phyloP scores from a whole-genome alignment of 805 yeast species.

The Candida corydali region DNA sequence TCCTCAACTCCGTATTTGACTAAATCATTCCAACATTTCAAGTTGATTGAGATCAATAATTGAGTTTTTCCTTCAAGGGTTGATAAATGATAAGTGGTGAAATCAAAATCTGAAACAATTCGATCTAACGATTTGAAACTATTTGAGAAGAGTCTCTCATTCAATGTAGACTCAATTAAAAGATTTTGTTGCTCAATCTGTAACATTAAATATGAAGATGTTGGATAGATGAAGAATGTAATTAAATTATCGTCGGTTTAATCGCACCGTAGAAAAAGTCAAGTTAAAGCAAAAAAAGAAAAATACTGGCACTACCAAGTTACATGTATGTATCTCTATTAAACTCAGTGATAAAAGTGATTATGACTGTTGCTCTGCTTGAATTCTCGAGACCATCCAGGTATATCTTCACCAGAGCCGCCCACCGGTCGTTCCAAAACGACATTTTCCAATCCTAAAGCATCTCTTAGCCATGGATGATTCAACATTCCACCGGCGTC shows the following conservation, averaged over 20 bases:
- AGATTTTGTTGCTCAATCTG: slow-evolving; percentile 83
- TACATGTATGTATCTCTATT: too few species aligned
- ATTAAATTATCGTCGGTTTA: background rate
- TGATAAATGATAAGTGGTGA: slow-evolving; percentile 88
- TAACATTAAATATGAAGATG: slow-evolving; percentile 58
- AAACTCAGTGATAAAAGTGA: slow-evolving; percentile 1
- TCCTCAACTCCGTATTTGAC: slow-evolving; percentile 59
- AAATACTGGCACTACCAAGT: background rate
- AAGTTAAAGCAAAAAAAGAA: background rate
- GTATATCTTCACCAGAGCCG: slow-evolving; percentile 80
- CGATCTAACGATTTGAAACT: slow-evolving; percentile 60
- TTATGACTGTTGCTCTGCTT: slow-evolving; percentile 7
- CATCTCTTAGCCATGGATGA: slow-evolving; percentile 81
- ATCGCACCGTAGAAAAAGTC: background rate
- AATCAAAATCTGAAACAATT: slow-evolving; percentile 91
- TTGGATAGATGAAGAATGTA: background rate
- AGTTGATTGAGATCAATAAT: slow-evolving; percentile 62
- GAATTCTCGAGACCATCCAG: slow-evolving; percentile 83
- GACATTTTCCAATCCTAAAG: slow-evolving; percentile 69
- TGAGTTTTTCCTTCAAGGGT: slow-evolving; percentile 65
- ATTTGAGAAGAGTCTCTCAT: slow-evolving; percentile 54
- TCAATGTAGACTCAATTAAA: slow-evolving; percentile 73
- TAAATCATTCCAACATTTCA: slow-evolving; percentile 77
- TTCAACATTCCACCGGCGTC: slow-evolving; percentile 96
- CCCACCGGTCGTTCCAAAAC: slow-evolving; percentile 70